Evolutionary conservation across 345 rosid species (phyloP).

Genomic region (Garcia nutans): DNA sequence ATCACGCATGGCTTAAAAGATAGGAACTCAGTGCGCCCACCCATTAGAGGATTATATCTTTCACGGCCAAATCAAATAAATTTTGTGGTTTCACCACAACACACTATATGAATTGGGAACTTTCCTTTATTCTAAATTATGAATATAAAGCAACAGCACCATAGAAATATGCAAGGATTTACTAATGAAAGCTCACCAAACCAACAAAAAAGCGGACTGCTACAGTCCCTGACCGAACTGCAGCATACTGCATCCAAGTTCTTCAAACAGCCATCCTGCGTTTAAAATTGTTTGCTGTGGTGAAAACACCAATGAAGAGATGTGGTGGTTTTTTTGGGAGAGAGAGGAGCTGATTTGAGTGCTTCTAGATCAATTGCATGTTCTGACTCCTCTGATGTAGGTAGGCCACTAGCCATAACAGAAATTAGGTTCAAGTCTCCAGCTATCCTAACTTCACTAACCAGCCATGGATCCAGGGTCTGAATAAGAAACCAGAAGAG

Average conservation of each 20-base stretch:
- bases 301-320: slow-evolving; percentile 91
- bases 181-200: slow-evolving; percentile 55
- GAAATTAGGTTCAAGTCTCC: slow-evolving; percentile 77
- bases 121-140: not conserved
- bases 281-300: slow-evolving; percentile 93
- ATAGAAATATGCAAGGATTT: not conserved
- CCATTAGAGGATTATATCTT: not conserved
- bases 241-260: slow-evolving; percentile 96
- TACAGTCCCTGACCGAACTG: slow-evolving; percentile 68
- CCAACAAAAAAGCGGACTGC: slow-evolving; percentile 98
- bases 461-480: slow-evolving; percentile 99
- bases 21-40: not conserved
- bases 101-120: not conserved
- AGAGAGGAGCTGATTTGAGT: slow-evolving; percentile 63
- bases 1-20: not conserved
- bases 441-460: slow-evolving; percentile 74
- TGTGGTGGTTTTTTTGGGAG: slow-evolving; percentile 53
- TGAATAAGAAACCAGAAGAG: slow-evolving; percentile 31
- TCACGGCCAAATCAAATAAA: not conserved
- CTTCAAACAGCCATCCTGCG: slow-evolving; percentile 95
- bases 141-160: not conserved
- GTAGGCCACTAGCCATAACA: slow-evolving; percentile 82
- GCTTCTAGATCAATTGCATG: slow-evolving; percentile 65
- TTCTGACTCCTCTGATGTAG: slow-evolving; percentile 84
- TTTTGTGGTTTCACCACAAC: not conserved